These are phyloP conservation scores for Torulaspora pretoriensis DNA, from an alignment of 1,139 yeast species.

Conservation along the genomic window DNA sequence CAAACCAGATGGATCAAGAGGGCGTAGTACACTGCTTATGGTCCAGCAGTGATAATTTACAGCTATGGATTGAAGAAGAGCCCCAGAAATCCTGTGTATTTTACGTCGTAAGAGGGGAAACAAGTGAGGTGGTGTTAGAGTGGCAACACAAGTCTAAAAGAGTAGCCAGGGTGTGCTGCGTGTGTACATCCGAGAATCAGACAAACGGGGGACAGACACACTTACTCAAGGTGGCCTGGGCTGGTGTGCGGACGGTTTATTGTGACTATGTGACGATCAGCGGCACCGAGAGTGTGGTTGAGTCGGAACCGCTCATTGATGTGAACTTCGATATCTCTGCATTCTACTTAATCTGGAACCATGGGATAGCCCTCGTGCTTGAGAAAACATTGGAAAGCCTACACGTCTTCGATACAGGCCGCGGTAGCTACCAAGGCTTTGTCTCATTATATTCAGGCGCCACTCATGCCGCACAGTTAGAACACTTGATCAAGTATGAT, in stretches of 20 bases:
- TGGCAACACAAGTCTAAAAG: conserved; percentile 9
- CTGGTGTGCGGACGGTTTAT: conserved; percentile 2
- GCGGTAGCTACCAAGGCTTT: conserved; percentile 15
- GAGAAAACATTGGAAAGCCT: conserved; percentile 14
- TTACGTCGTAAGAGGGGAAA: background rate
- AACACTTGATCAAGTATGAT: conserved; percentile 11
- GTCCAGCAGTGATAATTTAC: conserved; percentile 1
- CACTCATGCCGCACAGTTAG: background rate
- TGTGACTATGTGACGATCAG: conserved; percentile 11
- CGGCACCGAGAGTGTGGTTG: conserved; percentile 2
- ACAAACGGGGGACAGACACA: background rate
- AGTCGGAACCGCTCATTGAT: conserved; percentile 6
- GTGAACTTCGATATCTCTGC: conserved; percentile 10
- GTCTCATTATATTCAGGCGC: conserved; percentile 9
- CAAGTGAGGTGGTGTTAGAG: background rate
- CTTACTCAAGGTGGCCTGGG: conserved; percentile 8
- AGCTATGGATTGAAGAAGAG: conserved; percentile 1
- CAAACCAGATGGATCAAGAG: background rate
- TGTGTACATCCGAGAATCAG: background rate
- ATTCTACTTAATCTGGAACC: conserved; percentile 10
- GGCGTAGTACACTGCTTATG: conserved; percentile 2
- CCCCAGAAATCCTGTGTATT: conserved; percentile 1
- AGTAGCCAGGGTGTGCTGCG: conserved; percentile 3
- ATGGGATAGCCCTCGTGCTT: conserved; percentile 7
- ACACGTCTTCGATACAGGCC: conserved; percentile 17